These are phyloP conservation scores for Polygonum maritimum DNA, from an alignment of 148 eudicot genomes.

Conservation along the genomic window DNA sequence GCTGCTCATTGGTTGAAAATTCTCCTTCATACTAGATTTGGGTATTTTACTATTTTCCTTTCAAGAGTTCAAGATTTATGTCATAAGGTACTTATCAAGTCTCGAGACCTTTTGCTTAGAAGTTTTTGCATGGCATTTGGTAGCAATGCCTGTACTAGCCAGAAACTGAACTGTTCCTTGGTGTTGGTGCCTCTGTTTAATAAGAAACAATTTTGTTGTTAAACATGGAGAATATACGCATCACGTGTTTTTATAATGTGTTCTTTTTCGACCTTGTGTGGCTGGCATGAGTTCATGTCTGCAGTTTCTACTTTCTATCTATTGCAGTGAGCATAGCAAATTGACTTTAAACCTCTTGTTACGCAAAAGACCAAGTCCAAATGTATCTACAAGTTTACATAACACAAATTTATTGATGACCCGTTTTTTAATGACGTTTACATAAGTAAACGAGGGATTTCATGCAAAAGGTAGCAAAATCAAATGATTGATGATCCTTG, in stretches of 20 bases:
- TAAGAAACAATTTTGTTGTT: constrained; percentile 2
- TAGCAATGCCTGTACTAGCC: constrained; percentile 6
- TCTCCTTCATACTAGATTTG: not conserved
- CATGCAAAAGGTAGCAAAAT: too few species aligned
- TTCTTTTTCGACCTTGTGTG: not conserved
- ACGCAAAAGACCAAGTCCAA: not conserved
- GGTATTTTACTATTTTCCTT: not conserved
- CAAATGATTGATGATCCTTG: too few species aligned
- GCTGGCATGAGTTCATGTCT: not conserved
- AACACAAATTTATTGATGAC: not conserved
- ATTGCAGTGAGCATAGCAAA: not conserved
- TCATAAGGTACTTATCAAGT: not conserved
- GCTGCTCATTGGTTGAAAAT: constrained; percentile 49
- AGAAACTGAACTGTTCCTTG: constrained; percentile 8
- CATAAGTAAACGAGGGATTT: not conserved
- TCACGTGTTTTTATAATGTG: not conserved
- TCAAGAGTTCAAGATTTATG: constrained; percentile 2
- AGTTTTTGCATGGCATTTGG: constrained; percentile 2
- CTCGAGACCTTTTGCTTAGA: constrained; percentile 4
- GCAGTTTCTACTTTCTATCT: not conserved
- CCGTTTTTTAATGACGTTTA: too few species aligned
- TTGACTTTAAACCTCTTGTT: not conserved
- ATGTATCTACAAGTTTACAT: not conserved
- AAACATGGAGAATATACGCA: not conserved
- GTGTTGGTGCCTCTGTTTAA: not conserved